Evolutionary conservation across 345 rosid species (phyloP).

Genomic region (Anacardium occidentale): DNA sequence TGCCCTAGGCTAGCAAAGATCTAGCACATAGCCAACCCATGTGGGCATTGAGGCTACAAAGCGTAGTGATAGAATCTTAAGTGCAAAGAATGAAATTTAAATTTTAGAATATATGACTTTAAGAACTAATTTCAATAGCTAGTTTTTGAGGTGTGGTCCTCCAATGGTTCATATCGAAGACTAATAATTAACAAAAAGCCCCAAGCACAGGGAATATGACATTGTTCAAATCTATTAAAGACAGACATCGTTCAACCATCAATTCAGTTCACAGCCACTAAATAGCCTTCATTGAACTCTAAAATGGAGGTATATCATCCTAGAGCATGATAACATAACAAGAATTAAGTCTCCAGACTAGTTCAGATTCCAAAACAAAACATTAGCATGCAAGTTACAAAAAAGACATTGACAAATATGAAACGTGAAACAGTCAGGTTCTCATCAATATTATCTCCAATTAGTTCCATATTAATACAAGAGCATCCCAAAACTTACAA

Average conservation of each 20-base stretch:
- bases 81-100: too few species aligned
- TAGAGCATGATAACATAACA: neutral
- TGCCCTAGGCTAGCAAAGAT: too few species aligned
- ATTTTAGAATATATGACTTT: too few species aligned
- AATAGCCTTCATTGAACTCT: neutral
- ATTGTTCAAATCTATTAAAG: neutral
- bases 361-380: neutral
- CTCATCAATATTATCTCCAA: conserved; percentile 1
- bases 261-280: neutral
- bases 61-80: too few species aligned
- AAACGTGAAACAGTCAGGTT: neutral
- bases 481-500: neutral
- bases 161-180: too few species aligned
- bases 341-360: conserved; percentile 11
- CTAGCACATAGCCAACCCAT: too few species aligned
- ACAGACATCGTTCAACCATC: neutral
- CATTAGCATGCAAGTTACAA: neutral
- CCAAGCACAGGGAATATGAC: neutral
- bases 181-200: neutral
- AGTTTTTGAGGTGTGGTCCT: too few species aligned
- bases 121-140: too few species aligned
- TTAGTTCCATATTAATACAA: conserved; percentile 2
- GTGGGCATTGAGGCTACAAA: too few species aligned
- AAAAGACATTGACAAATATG: conserved; percentile 3
- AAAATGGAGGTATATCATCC: neutral